Evolutionary conservation across 2,329 filamentous ascomycete species (phyloP), one percentile per base, ranked within the genome.

Genomic region (Pezicula carpinea): DNA sequence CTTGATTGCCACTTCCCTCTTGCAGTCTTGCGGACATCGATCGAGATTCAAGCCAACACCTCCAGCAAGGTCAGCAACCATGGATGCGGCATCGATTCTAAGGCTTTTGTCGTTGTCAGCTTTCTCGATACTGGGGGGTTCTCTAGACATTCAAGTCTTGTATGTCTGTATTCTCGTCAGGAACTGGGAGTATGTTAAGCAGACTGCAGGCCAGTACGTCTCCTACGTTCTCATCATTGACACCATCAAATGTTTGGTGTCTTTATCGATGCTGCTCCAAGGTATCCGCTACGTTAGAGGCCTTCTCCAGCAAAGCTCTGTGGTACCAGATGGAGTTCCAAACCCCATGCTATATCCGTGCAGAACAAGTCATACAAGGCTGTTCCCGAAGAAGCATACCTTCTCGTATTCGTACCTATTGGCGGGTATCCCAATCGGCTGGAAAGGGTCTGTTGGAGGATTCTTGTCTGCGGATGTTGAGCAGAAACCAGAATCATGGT

Each of bases 321-420:
- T 26, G 7, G 29, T 34, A 34, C 17, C 13, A 11, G 22, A 32
- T 35, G 26, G 41, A 13, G 5, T 43, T 4, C 41, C 51, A 3
- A 59, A 57, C 43, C 74, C 79, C 3, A 65, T 80, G 47, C 66
- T 90, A 11, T 78, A 89, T 35, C 83, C 84, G 6, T 81, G 80
- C 56, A 71, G 69, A 38, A 87, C 82, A 13, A 81, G 75, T 2
- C 86, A 90, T 61, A 69, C 76, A 4, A 73, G 85, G 15, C 61
- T 85, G n/a, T 82, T 84, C 48, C 86, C 86, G 0, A 74, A 80
- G 59, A 79, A 75, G 49, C 82, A 89, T 60, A 74, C 74, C 0
- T 90, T 91, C 59, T 70, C 70, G 1, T 88, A 89, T 60, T 82
- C 83, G 0, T 89, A 89, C 61, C 74, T 90, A 1, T 71, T 83